Conservation (phyloP, 23 red algal species). For the Gracilariopsis chorda region DNA sequence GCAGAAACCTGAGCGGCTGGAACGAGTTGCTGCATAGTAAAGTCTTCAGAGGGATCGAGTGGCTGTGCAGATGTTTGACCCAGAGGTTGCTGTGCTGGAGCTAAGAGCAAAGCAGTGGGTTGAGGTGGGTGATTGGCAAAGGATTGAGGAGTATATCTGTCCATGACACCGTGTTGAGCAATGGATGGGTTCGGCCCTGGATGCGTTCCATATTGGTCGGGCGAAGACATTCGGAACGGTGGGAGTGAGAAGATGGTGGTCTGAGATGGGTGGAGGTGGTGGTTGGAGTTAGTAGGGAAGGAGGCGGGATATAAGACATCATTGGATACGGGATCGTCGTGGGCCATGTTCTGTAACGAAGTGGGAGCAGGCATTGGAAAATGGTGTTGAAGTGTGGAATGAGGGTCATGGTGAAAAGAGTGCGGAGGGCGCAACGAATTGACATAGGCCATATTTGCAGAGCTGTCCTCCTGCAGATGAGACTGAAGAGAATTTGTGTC, state of each 20-base stretch:
- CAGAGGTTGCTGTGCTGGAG: slow-evolving; percentile 6
- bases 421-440: neutral
- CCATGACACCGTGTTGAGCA: neutral
- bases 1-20: neutral
- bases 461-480: neutral
- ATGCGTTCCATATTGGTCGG: neutral
- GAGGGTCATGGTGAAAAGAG: neutral
- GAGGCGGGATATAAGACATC: neutral
- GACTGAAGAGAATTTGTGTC: neutral
- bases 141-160: neutral
- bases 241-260: neutral
- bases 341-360: neutral
- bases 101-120: slow-evolving; percentile 10
- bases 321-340: neutral
- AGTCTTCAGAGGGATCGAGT: slow-evolving; percentile 9
- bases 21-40: slow-evolving; percentile 22
- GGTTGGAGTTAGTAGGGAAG: neutral
- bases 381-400: neutral
- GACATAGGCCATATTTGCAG: neutral
- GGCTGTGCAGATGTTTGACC: slow-evolving; percentile 2
- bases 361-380: neutral
- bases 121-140: neutral
- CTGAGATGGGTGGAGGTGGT: neutral
- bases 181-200: neutral
- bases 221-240: neutral